Conservation (phyloP, 306 rosid species). For the Trifolium subterraneum region DNA sequence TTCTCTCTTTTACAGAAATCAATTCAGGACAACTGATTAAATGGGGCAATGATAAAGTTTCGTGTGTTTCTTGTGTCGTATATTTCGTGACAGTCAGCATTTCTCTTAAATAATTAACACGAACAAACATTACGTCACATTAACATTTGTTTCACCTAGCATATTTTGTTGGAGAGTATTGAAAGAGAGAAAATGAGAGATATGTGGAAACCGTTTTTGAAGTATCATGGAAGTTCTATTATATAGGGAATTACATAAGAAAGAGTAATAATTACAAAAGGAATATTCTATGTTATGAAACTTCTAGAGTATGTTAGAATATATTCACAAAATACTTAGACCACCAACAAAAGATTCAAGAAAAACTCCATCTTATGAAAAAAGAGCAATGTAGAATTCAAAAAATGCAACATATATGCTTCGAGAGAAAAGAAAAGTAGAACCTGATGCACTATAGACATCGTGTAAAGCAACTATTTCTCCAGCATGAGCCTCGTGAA, state of each 20-base stretch:
- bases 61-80: too few species aligned
- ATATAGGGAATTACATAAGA: neutral
- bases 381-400: conserved; percentile 13
- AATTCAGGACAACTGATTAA: too few species aligned
- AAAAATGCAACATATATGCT: conserved; percentile 18
- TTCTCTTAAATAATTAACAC: too few species aligned
- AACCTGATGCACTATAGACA: conserved; percentile 93
- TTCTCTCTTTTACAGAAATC: too few species aligned
- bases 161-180: neutral
- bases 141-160: too few species aligned
- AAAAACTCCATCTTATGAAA: neutral
- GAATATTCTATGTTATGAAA: neutral
- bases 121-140: too few species aligned
- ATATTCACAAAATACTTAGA: neutral
- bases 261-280: neutral
- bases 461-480: conserved; percentile 97
- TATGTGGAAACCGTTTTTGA: neutral
- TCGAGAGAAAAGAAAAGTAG: conserved; percentile 26
- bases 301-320: too few species aligned
- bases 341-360: conserved; percentile 12
- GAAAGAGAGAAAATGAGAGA: neutral
- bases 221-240: neutral
- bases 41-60: too few species aligned
- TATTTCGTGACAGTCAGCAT: too few species aligned
- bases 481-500: conserved; percentile 96